Evolutionary conservation across 305 asterid species (phyloP).

Genomic region (Fraxinus greggii): DNA sequence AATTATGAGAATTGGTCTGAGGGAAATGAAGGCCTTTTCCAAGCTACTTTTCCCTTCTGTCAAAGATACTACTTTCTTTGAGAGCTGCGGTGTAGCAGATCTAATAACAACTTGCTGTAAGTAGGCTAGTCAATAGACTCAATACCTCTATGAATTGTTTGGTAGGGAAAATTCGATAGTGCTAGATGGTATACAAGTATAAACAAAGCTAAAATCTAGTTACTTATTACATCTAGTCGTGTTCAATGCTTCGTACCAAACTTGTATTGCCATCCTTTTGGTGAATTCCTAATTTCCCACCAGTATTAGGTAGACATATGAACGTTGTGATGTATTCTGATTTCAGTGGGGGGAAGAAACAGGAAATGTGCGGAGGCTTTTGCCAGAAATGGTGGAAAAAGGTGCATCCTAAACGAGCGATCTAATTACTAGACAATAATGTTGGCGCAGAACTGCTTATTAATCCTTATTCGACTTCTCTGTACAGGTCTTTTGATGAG

Average conservation of each 20-base stretch:
- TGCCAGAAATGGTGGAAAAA: constrained; percentile 75
- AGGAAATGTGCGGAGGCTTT: constrained; percentile 91
- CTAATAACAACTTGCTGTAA: constrained; percentile 88
- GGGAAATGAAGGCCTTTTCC: constrained; percentile 90
- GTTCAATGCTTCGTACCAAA: neutral
- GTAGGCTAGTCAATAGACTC: too few species aligned
- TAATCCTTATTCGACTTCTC: neutral
- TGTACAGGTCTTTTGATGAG: constrained; percentile 61
- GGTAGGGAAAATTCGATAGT: neutral
- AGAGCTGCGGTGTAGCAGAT: constrained; percentile 96
- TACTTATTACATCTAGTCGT: neutral
- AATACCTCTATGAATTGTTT: neutral
- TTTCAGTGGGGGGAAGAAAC: constrained; percentile 87
- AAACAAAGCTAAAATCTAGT: neutral
- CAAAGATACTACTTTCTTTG: constrained; percentile 82
- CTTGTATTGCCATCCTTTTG: neutral
- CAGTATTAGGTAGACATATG: neutral
- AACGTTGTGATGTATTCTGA: neutral
- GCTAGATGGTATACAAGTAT: neutral
- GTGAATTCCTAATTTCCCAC: neutral
- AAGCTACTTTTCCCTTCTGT: constrained; percentile 82
- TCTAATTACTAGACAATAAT: neutral
- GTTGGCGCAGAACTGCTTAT: neutral
- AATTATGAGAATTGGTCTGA: constrained; percentile 87
- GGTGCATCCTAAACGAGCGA: constrained; percentile 25